A percentile compares a stretch with the other conserved stretches of the same genome.
These are phyloP conservation scores for Oropetium thomaeum DNA, from an alignment of 176 grass and related monocot species.

Conservation along the genomic window DNA sequence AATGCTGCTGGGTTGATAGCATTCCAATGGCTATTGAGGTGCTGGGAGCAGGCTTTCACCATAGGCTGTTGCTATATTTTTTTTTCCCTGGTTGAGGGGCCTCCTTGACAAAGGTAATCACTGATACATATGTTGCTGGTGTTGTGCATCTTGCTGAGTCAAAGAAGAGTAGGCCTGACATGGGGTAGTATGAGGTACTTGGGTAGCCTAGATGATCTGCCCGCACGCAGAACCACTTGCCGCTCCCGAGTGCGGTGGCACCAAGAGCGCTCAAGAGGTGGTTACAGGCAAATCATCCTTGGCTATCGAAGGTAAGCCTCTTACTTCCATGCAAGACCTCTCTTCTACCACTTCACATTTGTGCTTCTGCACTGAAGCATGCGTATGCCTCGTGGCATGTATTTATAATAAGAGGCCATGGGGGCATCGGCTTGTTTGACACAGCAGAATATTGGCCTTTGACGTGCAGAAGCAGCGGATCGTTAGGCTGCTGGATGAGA, in stretches of 20 bases:
- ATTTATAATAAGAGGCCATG: constrained; percentile 5
- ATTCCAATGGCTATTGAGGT: not conserved
- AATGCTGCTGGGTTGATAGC: not conserved
- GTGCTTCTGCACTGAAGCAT: constrained; percentile 10
- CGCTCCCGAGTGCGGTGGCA: not conserved
- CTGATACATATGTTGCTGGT: not conserved
- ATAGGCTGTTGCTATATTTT: not conserved
- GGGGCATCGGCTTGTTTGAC: constrained; percentile 8
- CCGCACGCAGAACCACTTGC: not conserved
- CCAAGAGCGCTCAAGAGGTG: not conserved
- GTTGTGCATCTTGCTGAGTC: not conserved
- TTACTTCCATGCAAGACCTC: constrained; percentile 26
- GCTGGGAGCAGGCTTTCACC: not conserved
- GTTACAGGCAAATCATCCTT: constrained; percentile 56
- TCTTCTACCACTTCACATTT: not conserved
- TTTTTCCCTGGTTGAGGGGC: not conserved
- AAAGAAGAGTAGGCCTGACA: constrained; percentile 33
- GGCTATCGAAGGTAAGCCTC: constrained; percentile 42
- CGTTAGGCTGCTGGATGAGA: not conserved
- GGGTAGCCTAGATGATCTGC: constrained; percentile 36
- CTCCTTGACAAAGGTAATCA: not conserved
- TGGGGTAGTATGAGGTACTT: constrained; percentile 32
- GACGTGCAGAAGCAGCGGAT: constrained; percentile 3
- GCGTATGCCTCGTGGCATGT: constrained; percentile 18
- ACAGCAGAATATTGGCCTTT: constrained; percentile 38